Percentiles rank a stretch among this genome's conserved stretches.
Conservation (phyloP, 2,329 filamentous ascomycete genomes). For the Colletotrichum echinochloae region DNA sequence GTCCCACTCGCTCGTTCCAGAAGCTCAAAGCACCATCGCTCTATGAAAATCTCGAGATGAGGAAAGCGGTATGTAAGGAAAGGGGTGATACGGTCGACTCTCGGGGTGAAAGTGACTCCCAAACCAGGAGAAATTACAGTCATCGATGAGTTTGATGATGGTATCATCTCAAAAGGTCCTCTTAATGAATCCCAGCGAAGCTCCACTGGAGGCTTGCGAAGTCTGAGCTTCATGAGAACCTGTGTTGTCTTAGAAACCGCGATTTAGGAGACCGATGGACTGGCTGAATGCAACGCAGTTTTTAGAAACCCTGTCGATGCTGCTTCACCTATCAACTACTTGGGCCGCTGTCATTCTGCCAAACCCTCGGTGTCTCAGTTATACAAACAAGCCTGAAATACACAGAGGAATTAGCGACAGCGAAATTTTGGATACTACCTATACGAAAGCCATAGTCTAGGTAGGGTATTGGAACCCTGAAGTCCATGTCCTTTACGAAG, state of each 20-base stretch:
- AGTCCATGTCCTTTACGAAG: background rate
- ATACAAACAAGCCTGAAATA: too few species aligned
- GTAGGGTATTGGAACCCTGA: background rate
- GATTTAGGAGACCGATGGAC: too few species aligned
- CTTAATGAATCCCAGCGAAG: background rate
- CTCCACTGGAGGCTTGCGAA: background rate
- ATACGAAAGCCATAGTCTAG: background rate
- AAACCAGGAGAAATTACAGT: background rate
- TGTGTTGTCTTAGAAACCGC: background rate
- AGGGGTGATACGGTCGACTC: background rate
- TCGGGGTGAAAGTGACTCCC: background rate
- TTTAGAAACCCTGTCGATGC: background rate
- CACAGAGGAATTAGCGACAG: background rate
- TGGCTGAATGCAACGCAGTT: background rate
- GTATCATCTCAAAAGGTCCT: background rate
- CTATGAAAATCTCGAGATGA: background rate
- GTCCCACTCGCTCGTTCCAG: background rate
- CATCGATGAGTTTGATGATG: background rate
- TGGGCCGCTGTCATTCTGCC: background rate
- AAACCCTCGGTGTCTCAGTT: background rate
- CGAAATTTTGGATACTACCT: fast-evolving
- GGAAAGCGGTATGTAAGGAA: background rate
- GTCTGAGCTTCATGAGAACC: background rate
- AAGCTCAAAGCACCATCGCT: background rate
- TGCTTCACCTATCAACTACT: background rate